Conservation (phyloP, 2,329 filamentous ascomycete genomes). For the Paecilomyces niveus region DNA sequence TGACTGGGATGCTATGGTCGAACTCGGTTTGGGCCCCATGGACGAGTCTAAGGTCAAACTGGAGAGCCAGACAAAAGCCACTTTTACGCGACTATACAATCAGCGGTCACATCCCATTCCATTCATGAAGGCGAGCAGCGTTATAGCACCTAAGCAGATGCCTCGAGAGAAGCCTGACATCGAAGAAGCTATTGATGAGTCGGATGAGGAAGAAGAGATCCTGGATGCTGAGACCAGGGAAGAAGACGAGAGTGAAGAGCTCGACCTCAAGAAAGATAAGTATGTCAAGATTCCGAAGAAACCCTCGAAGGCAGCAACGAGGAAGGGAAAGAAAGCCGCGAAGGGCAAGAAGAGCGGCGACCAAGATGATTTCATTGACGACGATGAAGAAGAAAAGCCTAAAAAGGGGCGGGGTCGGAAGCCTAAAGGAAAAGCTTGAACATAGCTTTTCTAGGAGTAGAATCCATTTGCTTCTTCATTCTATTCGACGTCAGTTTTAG, state of each 20-base stretch:
- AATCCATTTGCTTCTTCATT: not conserved
- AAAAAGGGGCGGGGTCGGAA: constrained; percentile 41
- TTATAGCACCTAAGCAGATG: constrained; percentile 64
- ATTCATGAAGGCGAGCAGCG: constrained; percentile 87
- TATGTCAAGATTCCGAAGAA: constrained; percentile 91
- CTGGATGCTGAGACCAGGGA: constrained; percentile 48
- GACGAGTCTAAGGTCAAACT: constrained; percentile 68
- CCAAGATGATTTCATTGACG: constrained; percentile 36
- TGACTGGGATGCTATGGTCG: constrained; percentile 86
- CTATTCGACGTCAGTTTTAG: not conserved
- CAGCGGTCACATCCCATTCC: constrained; percentile 77
- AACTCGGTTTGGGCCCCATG: constrained; percentile 83
- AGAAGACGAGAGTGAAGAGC: constrained; percentile 65
- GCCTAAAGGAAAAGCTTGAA: constrained; percentile 19
- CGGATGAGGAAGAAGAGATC: constrained; percentile 65
- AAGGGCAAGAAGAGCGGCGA: constrained; percentile 26
- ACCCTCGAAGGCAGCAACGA: constrained; percentile 37
- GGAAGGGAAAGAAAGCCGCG: constrained; percentile 34
- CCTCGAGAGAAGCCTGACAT: constrained; percentile 78
- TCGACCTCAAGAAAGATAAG: constrained; percentile 90
- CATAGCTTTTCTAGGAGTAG: not conserved
- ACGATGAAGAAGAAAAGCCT: constrained; percentile 48
- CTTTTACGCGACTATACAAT: constrained; percentile 91
- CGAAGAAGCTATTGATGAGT: constrained; percentile 92
- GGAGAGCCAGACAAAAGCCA: constrained; percentile 75